Conservation (phyloP, 441 rosid genomes). For the Macaranga tanarius region DNA sequence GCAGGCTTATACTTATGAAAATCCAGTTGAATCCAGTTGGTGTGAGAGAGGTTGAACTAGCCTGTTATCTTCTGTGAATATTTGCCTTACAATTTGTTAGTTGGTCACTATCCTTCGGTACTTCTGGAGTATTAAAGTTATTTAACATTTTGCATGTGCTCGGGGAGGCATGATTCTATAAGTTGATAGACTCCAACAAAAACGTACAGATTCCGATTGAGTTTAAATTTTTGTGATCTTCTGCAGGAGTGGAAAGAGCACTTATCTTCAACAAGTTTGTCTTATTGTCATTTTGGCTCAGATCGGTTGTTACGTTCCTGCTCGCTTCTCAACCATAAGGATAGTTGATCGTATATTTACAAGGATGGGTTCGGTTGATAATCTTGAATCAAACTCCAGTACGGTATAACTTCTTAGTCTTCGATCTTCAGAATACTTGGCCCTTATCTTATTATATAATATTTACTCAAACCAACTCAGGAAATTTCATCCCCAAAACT, state of each 20-base stretch:
- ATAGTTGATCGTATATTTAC: conserved; percentile 92
- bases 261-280: conserved; percentile 97
- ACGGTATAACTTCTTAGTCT: conserved; percentile 54
- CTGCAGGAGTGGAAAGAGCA: conserved; percentile 98
- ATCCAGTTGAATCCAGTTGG: neutral
- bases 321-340: conserved; percentile 82
- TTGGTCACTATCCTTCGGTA: neutral
- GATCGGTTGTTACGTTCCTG: conserved; percentile 95
- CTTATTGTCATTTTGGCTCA: conserved; percentile 93
- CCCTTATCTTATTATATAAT: conserved; percentile 7
- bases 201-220: no score
- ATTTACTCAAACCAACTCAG: neutral
- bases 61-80: neutral
- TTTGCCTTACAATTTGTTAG: neutral
- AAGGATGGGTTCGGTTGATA: conserved; percentile 92
- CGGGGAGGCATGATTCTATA: neutral
- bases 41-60: neutral
- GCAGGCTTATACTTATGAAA: neutral
- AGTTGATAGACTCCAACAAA: neutral
- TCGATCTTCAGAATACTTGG: conserved; percentile 7
- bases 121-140: neutral
- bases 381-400: conserved; percentile 92
- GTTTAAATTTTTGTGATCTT: conserved; percentile 14
- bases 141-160: neutral
- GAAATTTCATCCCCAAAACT: neutral